Conservation (phyloP, 2,329 filamentous ascomycete species). For the Microcyclospora pomicola region DNA sequence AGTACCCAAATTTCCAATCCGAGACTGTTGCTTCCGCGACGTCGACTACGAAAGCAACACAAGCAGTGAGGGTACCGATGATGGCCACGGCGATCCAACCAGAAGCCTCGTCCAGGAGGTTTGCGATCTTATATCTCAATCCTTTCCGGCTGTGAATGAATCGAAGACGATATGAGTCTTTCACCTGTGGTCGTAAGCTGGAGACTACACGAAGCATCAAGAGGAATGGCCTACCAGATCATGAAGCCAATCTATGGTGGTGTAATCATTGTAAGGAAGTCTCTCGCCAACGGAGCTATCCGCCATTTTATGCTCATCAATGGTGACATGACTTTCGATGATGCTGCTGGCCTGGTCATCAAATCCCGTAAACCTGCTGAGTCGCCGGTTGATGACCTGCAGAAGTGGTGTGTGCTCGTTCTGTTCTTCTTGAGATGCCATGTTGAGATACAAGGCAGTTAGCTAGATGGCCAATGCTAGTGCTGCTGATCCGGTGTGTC, state of each 20-base stretch:
- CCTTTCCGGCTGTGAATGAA: slow-evolving; percentile 30
- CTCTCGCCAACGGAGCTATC: slow-evolving; percentile 39
- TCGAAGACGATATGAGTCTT: slow-evolving; percentile 42
- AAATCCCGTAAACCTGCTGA: slow-evolving; percentile 22
- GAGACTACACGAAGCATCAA: not conserved
- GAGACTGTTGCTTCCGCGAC: slow-evolving; percentile 38
- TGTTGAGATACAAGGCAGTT: too few relatives aligned
- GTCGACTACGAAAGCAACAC: slow-evolving; percentile 43
- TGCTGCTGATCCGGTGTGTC: too few relatives aligned
- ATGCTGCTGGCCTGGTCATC: slow-evolving; percentile 31
- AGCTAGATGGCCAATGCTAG: too few relatives aligned
- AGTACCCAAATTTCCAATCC: slow-evolving; percentile 47
- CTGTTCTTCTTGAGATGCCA: not conserved
- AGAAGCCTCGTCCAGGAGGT: slow-evolving; percentile 36
- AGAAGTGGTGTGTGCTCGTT: slow-evolving; percentile 4
- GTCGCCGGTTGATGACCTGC: slow-evolving; percentile 12
- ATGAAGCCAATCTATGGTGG: slow-evolving; percentile 49
- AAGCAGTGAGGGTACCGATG: slow-evolving; percentile 42
- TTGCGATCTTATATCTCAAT: slow-evolving; percentile 27
- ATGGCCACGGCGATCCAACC: slow-evolving; percentile 43
- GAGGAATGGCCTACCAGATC: slow-evolving; percentile 30
- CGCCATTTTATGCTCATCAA: slow-evolving; percentile 35
- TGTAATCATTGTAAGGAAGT: slow-evolving; percentile 47
- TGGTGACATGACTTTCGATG: slow-evolving; percentile 29
- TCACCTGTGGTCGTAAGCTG: slow-evolving; percentile 27